Base-by-base conservation (phyloP, 1,139 yeast species). In the Debaryomyces nepalensis region DNA sequence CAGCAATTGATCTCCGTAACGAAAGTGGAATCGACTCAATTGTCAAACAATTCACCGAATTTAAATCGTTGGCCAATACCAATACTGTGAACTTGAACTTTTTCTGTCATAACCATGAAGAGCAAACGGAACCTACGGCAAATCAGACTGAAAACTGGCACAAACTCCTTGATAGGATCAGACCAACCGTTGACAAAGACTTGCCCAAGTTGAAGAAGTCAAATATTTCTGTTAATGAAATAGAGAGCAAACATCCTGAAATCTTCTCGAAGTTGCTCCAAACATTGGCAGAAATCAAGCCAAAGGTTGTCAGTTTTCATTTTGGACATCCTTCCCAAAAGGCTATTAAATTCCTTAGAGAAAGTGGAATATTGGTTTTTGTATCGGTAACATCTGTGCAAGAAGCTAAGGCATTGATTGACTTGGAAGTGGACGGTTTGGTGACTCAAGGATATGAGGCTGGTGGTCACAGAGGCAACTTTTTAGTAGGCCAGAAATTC, bases 401-500 rank as follows among this genome's bases (percentile, higher is more conserved):
- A 2, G 82, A 77, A 51, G 75, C 73, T 0, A 31, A 51, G 12
- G 36, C 50, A 10, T 50, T 64, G 5, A 19, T 58, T 4, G 55
- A 55, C 0, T 33, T 48, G 0, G 65, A 63, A 0, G 63, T 66
- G 7, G 75, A 73, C 49, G 81, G 77, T 3, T 55, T 76, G 4
- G 58, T 73, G 3, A 58, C 69, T 26, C 82, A 77, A 55, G 81
- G 82, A 0, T 69, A 64, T 53, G 81, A 76, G 52, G 82, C 82
- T 2, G 82, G 82, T 32, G 82, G 82, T 0, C 82, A 77, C 51
- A 54, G 82, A 27, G 82, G 82, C 1, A 69, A 67, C 48, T 76
- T 69, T 44, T 47, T 64, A 7, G 49, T 49, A 2, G 52, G 50
- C 11, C 53, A 50, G 14, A 41, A 41, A 5, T 35, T 50, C 2